Percentiles rank a stretch among this genome's conserved stretches.
Conservation (phyloP, 306 rosid genomes). For the Malus sieversii region DNA sequence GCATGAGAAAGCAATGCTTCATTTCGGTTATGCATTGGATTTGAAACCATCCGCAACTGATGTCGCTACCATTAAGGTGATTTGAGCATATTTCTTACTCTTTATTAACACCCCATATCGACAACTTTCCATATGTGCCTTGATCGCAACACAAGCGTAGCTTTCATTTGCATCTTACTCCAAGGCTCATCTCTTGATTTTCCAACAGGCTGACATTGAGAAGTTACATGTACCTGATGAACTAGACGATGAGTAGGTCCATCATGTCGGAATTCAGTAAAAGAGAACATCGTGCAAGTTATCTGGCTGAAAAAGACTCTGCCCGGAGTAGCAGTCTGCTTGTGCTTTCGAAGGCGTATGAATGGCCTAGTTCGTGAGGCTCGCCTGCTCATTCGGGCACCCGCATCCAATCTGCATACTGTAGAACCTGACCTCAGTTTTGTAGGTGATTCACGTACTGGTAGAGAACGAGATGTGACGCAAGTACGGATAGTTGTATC, state of each 20-base stretch:
- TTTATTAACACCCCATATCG: background rate
- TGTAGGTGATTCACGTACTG: constrained; percentile 29
- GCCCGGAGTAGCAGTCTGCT: constrained; percentile 34
- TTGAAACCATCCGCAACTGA: constrained; percentile 93
- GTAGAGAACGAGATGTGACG: constrained; percentile 26
- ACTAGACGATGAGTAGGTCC: constrained; percentile 58
- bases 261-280: constrained; percentile 5
- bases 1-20: constrained; percentile 92
- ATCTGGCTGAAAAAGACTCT: constrained; percentile 21
- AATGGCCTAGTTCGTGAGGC: constrained; percentile 20
- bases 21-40: constrained; percentile 94
- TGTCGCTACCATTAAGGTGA: constrained; percentile 92
- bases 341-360: constrained; percentile 53
- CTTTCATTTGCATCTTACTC: background rate
- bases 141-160: background rate
- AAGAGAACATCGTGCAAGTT: background rate
- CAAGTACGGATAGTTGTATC: constrained; percentile 19
- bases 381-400: constrained; percentile 13
- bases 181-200: background rate
- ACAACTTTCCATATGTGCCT: background rate
- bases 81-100: background rate
- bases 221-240: constrained; percentile 95
- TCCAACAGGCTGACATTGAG: constrained; percentile 90
- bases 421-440: constrained; percentile 30
- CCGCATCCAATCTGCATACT: constrained; percentile 11